Conservation (phyloP, 371 early-diverging fungal species). For the Catenaria anguillulae region DNA sequence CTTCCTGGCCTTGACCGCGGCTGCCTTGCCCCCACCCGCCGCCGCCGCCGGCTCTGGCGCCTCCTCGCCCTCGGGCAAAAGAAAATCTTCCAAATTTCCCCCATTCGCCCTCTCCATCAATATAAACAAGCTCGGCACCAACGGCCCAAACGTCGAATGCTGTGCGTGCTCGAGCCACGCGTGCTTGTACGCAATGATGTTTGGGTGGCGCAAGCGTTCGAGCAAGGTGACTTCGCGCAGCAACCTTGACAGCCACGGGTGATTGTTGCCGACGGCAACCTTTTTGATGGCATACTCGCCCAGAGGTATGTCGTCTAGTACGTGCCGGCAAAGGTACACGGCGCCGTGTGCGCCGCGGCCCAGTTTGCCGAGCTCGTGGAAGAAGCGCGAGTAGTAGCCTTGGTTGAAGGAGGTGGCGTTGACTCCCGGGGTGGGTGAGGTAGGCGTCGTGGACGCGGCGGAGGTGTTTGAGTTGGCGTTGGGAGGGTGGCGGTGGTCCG, state of each 20-base stretch:
- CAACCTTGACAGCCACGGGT: slow-evolving; percentile 85
- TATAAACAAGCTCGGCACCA: slow-evolving; percentile 85
- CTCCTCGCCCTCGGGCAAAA: slow-evolving; percentile 22
- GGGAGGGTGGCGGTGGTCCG: neutral
- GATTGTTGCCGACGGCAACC: slow-evolving; percentile 79
- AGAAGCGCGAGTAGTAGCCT: slow-evolving; percentile 91
- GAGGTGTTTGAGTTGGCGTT: slow-evolving; percentile 14
- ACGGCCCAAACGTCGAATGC: slow-evolving; percentile 67
- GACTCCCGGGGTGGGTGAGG: slow-evolving; percentile 8
- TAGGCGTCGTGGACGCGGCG: slow-evolving; percentile 13
- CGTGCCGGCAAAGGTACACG: slow-evolving; percentile 77
- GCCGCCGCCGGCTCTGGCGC: too few relatives aligned
- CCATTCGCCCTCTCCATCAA: slow-evolving; percentile 95
- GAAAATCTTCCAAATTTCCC: slow-evolving; percentile 85
- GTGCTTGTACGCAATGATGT: slow-evolving; percentile 88
- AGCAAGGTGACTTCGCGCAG: slow-evolving; percentile 80
- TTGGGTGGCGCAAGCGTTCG: slow-evolving; percentile 72
- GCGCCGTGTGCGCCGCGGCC: slow-evolving; percentile 83
- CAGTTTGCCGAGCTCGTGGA: slow-evolving; percentile 64
- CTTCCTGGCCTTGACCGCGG: too few relatives aligned
- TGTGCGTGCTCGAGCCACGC: slow-evolving; percentile 76
- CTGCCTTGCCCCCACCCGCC: too few relatives aligned
- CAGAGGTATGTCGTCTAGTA: slow-evolving; percentile 61
- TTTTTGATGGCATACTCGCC: slow-evolving; percentile 89
- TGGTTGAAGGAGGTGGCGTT: slow-evolving; percentile 42